A percentile compares a stretch with the other conserved stretches of the same genome.
Evolutionary conservation across 495 filamentous ascomycete species (phyloP).

Genomic region (Penicillium canescens): DNA sequence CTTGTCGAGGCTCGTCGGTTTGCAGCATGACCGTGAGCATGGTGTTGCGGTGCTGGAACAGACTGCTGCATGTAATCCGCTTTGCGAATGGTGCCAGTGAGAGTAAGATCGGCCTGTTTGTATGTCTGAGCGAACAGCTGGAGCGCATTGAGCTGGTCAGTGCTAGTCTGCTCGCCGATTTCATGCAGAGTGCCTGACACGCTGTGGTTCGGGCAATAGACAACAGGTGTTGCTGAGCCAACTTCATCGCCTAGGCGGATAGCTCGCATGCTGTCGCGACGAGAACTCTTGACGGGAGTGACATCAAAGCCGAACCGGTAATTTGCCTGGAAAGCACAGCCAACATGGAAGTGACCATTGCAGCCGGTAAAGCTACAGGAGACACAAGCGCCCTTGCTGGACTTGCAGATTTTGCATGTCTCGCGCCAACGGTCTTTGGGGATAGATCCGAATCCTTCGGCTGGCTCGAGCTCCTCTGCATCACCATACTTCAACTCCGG

Average conservation of each 20-base stretch:
- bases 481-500: slow-evolving; percentile 90
- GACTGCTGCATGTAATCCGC: slow-evolving; percentile 65
- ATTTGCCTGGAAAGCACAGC: slow-evolving; percentile 81
- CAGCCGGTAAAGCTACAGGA: slow-evolving; percentile 71
- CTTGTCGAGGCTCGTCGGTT: slow-evolving; percentile 43
- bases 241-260: slow-evolving; percentile 74
- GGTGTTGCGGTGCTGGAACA: slow-evolving; percentile 34
- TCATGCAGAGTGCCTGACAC: slow-evolving; percentile 70
- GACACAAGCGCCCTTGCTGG: slow-evolving; percentile 71
- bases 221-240: slow-evolving; percentile 71
- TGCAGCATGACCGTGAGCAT: slow-evolving; percentile 13
- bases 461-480: slow-evolving; percentile 74
- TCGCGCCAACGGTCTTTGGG: slow-evolving; percentile 65
- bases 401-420: slow-evolving; percentile 80
- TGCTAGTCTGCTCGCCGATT: slow-evolving; percentile 69
- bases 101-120: slow-evolving; percentile 88
- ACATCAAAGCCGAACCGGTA: slow-evolving; percentile 89
- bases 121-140: slow-evolving; percentile 84
- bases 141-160: slow-evolving; percentile 64
- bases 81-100: slow-evolving; percentile 90
- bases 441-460: slow-evolving; percentile 85
- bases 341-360: slow-evolving; percentile 78
- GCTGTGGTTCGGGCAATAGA: slow-evolving; percentile 89
- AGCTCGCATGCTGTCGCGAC: slow-evolving; percentile 71
- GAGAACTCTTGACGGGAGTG: slow-evolving; percentile 82